Percentiles rank a stretch among this genome's conserved stretches.
Conservation (phyloP, 2,329 filamentous ascomycete species). For the Ophiostoma novo-ulmi region DNA sequence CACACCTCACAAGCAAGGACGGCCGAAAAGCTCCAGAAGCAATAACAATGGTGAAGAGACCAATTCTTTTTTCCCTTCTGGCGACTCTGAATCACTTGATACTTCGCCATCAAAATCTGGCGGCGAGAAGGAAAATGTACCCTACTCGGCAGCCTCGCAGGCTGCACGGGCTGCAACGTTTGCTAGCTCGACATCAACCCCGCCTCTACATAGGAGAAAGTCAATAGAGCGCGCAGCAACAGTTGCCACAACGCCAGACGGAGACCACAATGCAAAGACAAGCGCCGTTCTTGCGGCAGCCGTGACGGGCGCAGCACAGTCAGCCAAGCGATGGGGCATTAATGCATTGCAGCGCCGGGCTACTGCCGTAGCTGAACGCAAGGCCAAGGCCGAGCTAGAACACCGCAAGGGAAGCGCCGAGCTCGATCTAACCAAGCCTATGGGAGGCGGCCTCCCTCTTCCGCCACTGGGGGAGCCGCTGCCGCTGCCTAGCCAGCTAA, state of each 20-base stretch:
- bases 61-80: background rate
- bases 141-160: background rate
- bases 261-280: slow-evolving; percentile 37
- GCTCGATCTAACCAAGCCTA: slow-evolving; percentile 58
- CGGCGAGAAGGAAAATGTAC: background rate
- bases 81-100: background rate
- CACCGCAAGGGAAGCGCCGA: slow-evolving; percentile 24
- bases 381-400: slow-evolving; percentile 5
- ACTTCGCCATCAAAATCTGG: background rate
- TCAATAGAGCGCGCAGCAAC: slow-evolving; percentile 4
- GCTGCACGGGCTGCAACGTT: slow-evolving; percentile 2
- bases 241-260: background rate
- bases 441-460: slow-evolving; percentile 75
- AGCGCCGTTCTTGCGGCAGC: slow-evolving; percentile 45
- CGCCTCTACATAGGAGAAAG: background rate
- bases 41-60: background rate
- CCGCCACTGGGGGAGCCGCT: slow-evolving; percentile 76
- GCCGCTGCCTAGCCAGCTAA: slow-evolving; percentile 39
- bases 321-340: slow-evolving; percentile 56
- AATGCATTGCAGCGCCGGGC: slow-evolving; percentile 46
- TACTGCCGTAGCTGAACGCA: slow-evolving; percentile 21
- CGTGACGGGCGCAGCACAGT: slow-evolving; percentile 51
- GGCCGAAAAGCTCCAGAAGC: background rate
- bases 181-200: background rate
- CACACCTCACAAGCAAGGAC: background rate